Percentiles rank a stretch among this genome's conserved stretches.
phyloP scores from a whole-genome alignment of 495 filamentous ascomycete species.

The Penicillium longicatenatum region DNA sequence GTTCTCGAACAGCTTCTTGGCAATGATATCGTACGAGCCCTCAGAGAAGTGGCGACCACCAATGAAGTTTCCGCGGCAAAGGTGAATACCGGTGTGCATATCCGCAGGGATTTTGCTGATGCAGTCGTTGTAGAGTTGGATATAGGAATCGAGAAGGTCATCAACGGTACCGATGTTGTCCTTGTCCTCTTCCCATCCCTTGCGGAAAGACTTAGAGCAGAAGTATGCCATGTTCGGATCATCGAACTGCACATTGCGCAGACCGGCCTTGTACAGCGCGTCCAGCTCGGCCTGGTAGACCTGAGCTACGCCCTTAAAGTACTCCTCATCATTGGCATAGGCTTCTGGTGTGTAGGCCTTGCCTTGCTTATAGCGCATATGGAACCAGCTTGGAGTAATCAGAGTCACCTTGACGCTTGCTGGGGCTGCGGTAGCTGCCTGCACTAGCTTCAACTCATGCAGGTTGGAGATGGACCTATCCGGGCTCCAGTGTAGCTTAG shows the following conservation, averaged over 20 bases:
- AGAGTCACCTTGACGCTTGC: conserved; percentile 71
- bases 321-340: conserved; percentile 59
- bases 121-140: conserved; percentile 63
- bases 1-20: conserved; percentile 63
- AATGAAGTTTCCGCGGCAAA: conserved; percentile 59
- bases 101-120: conserved; percentile 57
- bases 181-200: conserved; percentile 60
- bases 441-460: conserved; percentile 59
- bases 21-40: conserved; percentile 68
- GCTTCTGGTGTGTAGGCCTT: conserved; percentile 55
- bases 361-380: conserved; percentile 64
- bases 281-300: conserved; percentile 62
- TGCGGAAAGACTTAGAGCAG: conserved; percentile 63
- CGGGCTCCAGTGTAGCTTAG: conserved; percentile 59
- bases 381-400: conserved; percentile 66
- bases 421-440: too few relatives aligned
- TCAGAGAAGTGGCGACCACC: conserved; percentile 60
- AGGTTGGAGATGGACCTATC: conserved; percentile 54
- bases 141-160: conserved; percentile 60
- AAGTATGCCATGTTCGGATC: conserved; percentile 67
- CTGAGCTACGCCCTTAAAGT: conserved; percentile 61
- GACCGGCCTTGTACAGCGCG: conserved; percentile 61
- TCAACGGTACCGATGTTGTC: conserved; percentile 53
- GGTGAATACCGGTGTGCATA: conserved; percentile 66
- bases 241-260: conserved; percentile 66